These are phyloP conservation scores for Fragilaria crotonensis DNA, from an alignment of 108 stramenopile species.

Conservation along the genomic window DNA sequence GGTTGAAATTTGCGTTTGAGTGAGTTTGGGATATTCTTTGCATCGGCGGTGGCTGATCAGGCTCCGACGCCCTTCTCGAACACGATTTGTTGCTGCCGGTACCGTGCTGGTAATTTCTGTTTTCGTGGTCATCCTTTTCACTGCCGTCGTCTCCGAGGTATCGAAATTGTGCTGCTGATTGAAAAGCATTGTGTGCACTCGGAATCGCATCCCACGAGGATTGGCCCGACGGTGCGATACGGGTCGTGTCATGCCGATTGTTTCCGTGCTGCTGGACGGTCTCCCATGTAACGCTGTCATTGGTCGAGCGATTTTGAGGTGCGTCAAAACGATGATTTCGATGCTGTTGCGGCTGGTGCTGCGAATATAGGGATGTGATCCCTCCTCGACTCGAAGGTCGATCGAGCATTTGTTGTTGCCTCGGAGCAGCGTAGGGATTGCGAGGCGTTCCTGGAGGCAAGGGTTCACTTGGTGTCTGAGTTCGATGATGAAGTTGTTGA, in stretches of 20 bases:
- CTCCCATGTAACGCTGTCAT: background rate
- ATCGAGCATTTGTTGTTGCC: too few relatives aligned
- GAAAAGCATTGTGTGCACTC: slow-evolving; percentile 55
- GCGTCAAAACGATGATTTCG: background rate
- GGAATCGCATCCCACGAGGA: background rate
- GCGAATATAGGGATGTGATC: background rate
- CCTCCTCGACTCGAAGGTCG: background rate
- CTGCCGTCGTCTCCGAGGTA: background rate
- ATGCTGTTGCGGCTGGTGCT: background rate
- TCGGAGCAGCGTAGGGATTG: background rate
- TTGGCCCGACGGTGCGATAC: background rate
- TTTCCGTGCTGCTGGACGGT: background rate
- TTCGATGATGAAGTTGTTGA: slow-evolving; percentile 3
- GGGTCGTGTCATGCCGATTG: background rate
- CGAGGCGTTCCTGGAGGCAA: background rate
- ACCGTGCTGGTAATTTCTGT: too few relatives aligned
- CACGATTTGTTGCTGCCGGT: too few relatives aligned
- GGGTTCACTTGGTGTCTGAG: background rate
- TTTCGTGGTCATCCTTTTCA: too few relatives aligned
- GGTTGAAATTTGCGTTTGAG: slow-evolving; percentile 74
- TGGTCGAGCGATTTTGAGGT: background rate
- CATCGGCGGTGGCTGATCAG: slow-evolving; percentile 4
- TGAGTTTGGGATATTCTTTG: slow-evolving; percentile 52
- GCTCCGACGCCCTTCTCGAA: too few relatives aligned
- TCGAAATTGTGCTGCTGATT: slow-evolving; percentile 42